Percentiles rank a stretch among this genome's conserved stretches.
phyloP scores from a whole-genome alignment of 2,329 filamentous ascomycete species.

The Cercospora brassicicola region DNA sequence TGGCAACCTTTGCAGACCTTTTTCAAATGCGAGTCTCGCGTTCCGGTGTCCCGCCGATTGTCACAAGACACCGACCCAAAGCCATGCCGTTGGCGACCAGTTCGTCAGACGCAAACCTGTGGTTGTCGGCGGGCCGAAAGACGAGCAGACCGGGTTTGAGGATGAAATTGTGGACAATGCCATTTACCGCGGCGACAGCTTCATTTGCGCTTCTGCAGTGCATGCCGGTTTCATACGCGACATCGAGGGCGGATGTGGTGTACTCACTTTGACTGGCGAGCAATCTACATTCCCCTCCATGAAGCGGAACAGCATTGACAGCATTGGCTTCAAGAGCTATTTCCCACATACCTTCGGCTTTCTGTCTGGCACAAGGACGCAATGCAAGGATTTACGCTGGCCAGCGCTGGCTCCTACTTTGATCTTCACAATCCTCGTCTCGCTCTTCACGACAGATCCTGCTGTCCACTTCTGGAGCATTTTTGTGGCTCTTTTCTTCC shows the following conservation, averaged over 20 bases:
- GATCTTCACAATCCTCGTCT: conserved; percentile 73
- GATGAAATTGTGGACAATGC: conserved; percentile 49
- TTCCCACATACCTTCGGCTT: conserved; percentile 89
- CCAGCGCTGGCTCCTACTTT: conserved; percentile 77
- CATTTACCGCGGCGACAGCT: conserved; percentile 84
- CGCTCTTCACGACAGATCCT: conserved; percentile 77
- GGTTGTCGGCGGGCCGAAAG: conserved; percentile 56
- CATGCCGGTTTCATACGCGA: conserved; percentile 77
- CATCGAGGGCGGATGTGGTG: conserved; percentile 74
- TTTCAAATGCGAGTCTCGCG: conserved; percentile 66
- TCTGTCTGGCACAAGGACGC: conserved; percentile 60
- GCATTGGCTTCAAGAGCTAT: conserved; percentile 77
- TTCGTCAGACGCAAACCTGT: conserved; percentile 58
- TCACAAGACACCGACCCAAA: conserved; percentile 65
- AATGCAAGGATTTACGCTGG: conserved; percentile 79
- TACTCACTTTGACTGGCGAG: conserved; percentile 71
- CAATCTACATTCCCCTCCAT: conserved; percentile 63
- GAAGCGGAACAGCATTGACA: conserved; percentile 71
- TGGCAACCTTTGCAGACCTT: conserved; percentile 72
- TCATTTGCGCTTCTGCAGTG: conserved; percentile 80
- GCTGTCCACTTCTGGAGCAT: conserved; percentile 79
- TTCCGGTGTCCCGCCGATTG: conserved; percentile 77
- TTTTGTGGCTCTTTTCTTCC: conserved; percentile 82
- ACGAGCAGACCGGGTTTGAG: conserved; percentile 37
- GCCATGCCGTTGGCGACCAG: conserved; percentile 70